These are phyloP conservation scores for Toxicodendron radicans DNA, from an alignment of 345 rosid species.

Conservation along the genomic window DNA sequence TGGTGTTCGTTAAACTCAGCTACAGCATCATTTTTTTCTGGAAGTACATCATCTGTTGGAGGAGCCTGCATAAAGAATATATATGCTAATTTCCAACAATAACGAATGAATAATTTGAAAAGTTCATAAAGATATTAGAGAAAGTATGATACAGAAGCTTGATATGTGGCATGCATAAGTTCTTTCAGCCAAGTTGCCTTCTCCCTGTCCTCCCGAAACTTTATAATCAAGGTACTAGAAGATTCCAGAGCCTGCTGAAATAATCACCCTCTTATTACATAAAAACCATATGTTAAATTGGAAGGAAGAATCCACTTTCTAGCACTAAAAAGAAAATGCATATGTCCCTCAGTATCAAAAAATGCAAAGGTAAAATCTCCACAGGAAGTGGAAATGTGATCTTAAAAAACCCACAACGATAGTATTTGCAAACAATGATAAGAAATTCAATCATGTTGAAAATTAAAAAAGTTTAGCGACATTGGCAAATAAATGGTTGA, in stretches of 20 bases:
- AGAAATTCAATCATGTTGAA: conserved; percentile 5
- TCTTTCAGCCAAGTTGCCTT: conserved; percentile 83
- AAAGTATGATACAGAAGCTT: conserved; percentile 75
- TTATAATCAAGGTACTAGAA: conserved; percentile 90
- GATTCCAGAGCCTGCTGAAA: conserved; percentile 82
- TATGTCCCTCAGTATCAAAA: neutral
- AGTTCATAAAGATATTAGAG: conserved; percentile 12
- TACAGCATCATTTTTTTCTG: conserved; percentile 44
- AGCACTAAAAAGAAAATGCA: neutral
- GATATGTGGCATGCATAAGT: conserved; percentile 87
- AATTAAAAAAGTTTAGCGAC: conserved; percentile 2
- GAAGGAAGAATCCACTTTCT: neutral
- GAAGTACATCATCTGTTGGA: conserved; percentile 64
- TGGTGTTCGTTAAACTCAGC: conserved; percentile 44
- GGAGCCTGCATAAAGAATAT: conserved; percentile 53
- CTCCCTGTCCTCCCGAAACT: conserved; percentile 67
- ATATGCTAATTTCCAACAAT: conserved; percentile 11
- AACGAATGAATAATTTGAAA: conserved; percentile 23
- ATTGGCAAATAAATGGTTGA: neutral
- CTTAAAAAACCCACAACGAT: neutral
- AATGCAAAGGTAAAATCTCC: neutral
- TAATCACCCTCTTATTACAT: conserved; percentile 14
- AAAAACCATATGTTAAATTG: neutral
- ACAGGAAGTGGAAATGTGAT: neutral
- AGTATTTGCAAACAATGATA: conserved; percentile 1